Conservation (phyloP, 2,329 filamentous ascomycete species). For the Sodiomyces alkalinus region DNA sequence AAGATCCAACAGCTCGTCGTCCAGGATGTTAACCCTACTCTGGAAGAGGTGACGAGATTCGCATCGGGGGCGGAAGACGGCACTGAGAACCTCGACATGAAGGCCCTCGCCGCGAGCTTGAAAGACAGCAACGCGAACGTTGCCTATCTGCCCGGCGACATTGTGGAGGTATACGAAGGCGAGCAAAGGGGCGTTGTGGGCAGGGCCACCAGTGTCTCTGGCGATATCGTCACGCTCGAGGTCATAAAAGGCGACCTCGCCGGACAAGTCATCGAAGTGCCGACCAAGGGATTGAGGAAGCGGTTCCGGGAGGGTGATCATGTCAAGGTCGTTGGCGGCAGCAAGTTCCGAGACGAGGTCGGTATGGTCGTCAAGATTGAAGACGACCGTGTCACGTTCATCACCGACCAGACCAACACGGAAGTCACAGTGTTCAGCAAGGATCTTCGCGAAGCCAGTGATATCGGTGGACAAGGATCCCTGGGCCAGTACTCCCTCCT, state of each 20-base stretch:
- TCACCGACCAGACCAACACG: slow-evolving; percentile 83
- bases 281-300: slow-evolving; percentile 82
- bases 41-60: slow-evolving; percentile 94
- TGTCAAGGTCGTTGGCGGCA: slow-evolving; percentile 95
- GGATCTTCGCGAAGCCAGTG: slow-evolving; percentile 82
- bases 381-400: slow-evolving; percentile 80
- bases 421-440: slow-evolving; percentile 98
- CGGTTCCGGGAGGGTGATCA: slow-evolving; percentile 88
- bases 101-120: slow-evolving; percentile 76
- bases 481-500: slow-evolving; percentile 85
- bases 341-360: slow-evolving; percentile 85
- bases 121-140: slow-evolving; percentile 72
- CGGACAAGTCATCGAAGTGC: slow-evolving; percentile 82
- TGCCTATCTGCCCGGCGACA: slow-evolving; percentile 80
- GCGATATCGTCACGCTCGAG: slow-evolving; percentile 79
- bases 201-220: slow-evolving; percentile 70
- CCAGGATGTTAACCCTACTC: slow-evolving; percentile 78
- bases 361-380: slow-evolving; percentile 93
- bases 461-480: slow-evolving; percentile 72
- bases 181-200: slow-evolving; percentile 88
- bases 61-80: slow-evolving; percentile 80
- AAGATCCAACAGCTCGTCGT: slow-evolving; percentile 76
- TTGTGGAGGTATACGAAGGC: slow-evolving; percentile 91
- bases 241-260: slow-evolving; percentile 70
- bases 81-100: slow-evolving; percentile 82